Evolutionary conservation across 176 grass and related monocot species (phyloP), one percentile per base, ranked within the genome.

Genomic region (Juncus inflexus): DNA sequence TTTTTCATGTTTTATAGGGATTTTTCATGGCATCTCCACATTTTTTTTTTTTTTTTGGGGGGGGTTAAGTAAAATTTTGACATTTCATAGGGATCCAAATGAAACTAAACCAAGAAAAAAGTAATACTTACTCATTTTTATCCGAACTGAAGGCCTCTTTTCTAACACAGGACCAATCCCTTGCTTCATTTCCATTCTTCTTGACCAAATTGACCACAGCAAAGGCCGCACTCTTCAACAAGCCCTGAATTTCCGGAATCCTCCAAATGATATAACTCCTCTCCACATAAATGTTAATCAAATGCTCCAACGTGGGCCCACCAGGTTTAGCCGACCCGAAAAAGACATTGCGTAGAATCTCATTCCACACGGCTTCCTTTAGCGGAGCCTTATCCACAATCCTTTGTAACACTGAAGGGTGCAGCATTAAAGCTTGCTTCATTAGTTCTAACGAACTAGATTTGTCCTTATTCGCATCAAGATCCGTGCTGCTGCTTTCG

Each of bases 341-440:
- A 73, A 91, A 91, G 7, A 73, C 55, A 82, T 89, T 88, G 67
- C 80, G 86, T 3, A 97, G 80, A 75, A 97, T 92, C 61, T 97
- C 87, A 19, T 74, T 77, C 88, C 94, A 97, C 64, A 66, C 82
- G 13, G 82, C 80, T 12, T 92, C 94, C 61, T 97, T 97, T 59
- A 97, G 62, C 79, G 94, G 88, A 75, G 85, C 85, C 82, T 92
- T 97, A 35, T 79, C 79, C 74, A 97, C 88, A 75, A 92, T 78
- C 78, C 89, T 92, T 16, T 52, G 45, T 62, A 92, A 79, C 64
- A 97, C 88, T 38, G 77, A 57, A 69, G 94, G 94, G 63, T 97
- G 94, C 83, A 97, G 85, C 88, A 97, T 97, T 67, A 97, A 72
- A 37, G 94, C 88, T 81, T 99, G 94, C 72, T 92, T 92, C 94